These are phyloP conservation scores for Rhazya stricta DNA, from an alignment of 257 asterid species.

Conservation along the genomic window DNA sequence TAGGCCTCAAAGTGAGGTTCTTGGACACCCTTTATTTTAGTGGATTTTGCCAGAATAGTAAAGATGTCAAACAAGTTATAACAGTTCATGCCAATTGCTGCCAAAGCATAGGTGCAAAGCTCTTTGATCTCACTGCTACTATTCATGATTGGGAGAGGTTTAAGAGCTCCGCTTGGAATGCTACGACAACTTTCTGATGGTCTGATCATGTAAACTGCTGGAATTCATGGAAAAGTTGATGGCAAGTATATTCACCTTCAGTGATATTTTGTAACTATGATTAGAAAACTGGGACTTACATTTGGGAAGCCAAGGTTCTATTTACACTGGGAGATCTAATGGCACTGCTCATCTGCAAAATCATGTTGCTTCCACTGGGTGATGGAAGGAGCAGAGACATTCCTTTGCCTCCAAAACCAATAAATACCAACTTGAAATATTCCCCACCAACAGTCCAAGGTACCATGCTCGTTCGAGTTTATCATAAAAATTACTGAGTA, in stretches of 20 bases:
- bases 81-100: slow-evolving; percentile 62
- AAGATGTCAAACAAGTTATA: slow-evolving; percentile 22
- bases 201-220: slow-evolving; percentile 20
- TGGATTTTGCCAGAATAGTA: slow-evolving; percentile 46
- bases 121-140: slow-evolving; percentile 34
- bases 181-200: slow-evolving; percentile 30
- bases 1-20: slow-evolving; percentile 31
- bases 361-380: too few relatives aligned
- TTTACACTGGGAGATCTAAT: too few relatives aligned
- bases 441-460: too few relatives aligned
- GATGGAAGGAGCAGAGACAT: too few relatives aligned
- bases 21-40: slow-evolving; percentile 42
- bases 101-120: slow-evolving; percentile 34
- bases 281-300: neutral
- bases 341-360: too few relatives aligned
- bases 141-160: slow-evolving; percentile 42
- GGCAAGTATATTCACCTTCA: too few relatives aligned
- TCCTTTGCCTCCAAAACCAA: too few relatives aligned
- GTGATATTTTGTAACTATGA: neutral
- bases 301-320: too few relatives aligned
- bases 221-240: neutral
- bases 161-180: slow-evolving; percentile 15
- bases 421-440: too few relatives aligned
- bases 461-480: too few relatives aligned
- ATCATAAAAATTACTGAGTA: too few relatives aligned